A percentile compares a stretch with the other conserved stretches of the same genome.
Conservation (phyloP, 2,329 filamentous ascomycete genomes). For the Metarhizium anisopliae region DNA sequence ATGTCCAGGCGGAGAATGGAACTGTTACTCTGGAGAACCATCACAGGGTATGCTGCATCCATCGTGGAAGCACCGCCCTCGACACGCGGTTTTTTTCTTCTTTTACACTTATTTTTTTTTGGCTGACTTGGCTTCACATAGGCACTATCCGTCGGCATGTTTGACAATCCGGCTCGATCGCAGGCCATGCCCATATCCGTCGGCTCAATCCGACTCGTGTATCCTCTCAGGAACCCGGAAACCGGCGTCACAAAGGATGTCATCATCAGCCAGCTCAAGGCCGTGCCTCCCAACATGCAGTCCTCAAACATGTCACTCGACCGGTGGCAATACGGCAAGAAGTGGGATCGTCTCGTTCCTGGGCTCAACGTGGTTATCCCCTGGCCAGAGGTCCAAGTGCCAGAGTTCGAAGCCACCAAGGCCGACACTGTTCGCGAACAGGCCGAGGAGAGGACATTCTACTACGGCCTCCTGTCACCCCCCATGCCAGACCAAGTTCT, state of each 20-base stretch:
- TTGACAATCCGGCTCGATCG: constrained; percentile 20
- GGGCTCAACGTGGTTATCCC: constrained; percentile 66
- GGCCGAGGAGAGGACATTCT: constrained; percentile 66
- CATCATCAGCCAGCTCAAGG: constrained; percentile 63
- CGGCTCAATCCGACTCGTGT: constrained; percentile 70
- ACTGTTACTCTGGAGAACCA: constrained; percentile 52
- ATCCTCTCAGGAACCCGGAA: constrained; percentile 57
- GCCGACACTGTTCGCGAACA: constrained; percentile 68
- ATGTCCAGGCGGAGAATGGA: constrained; percentile 45
- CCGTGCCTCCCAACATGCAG: constrained; percentile 38
- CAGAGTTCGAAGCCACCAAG: constrained; percentile 43
- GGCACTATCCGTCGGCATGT: constrained; percentile 21
- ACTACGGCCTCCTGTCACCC: constrained; percentile 65
- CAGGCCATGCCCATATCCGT: constrained; percentile 48
- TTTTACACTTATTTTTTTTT: background rate
- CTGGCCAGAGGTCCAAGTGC: constrained; percentile 55
- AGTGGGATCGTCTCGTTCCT: constrained; percentile 52
- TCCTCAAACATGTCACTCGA: constrained; percentile 32
- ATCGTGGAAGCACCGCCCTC: background rate
- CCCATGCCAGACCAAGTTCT: constrained; percentile 74
- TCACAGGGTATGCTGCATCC: constrained; percentile 48
- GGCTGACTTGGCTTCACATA: constrained; percentile 5
- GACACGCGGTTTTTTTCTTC: background rate
- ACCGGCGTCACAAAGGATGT: constrained; percentile 63
- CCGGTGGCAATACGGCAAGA: constrained; percentile 30